Evolutionary conservation across 108 stramenopile genomes (phyloP), one percentile per base, ranked within the genome.

Genomic region (Nitzschia putrida): DNA sequence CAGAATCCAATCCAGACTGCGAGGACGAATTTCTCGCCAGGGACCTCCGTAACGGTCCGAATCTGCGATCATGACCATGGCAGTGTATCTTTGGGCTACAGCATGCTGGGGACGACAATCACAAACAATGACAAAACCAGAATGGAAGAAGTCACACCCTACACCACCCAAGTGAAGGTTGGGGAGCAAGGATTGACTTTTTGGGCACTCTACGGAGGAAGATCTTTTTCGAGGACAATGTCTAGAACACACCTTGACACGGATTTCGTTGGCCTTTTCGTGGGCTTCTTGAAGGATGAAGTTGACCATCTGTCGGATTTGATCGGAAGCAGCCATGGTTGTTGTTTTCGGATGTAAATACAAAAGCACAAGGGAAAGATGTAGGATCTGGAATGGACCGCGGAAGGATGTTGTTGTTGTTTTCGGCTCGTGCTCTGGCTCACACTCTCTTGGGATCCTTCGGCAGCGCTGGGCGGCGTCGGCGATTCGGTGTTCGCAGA

Each of bases 201-300:
- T 34, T 4, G 29, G 29, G 29, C 4, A 34, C 29, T 34, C 29
- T 34, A 34, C 29, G 29, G 29, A 34, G 29, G 29, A 34, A 34
- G 29, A 34, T 34, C 29, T 34, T 34, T n/a, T 34, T 34, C 29
- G 29, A 34, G 29, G 29, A 34, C 29, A 34, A 34, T 34, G 29
- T 34, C 29, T 49, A 3, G 14, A 8, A 75, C 81, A 63, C 66
- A 96, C 96, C 92, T 98, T 96, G 61, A 97, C 91, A 64, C 95
- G 95, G 78, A 97, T 96, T 85, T 98, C 99, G 64, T 98, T 98
- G 38, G 96, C 99, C 92, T 98, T 99, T 82, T 99, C 99, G 83
- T 99, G 97, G 43, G 99, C 99, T 94, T 99, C 99, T 80, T 94
- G 93, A 69, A 94, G 90, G 82, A 94, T 94, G 84, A 94, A 94